Evolutionary conservation across 768 basidiomycete species (phyloP), one percentile per base, ranked within the genome.

Genomic region (Suillus paluster): DNA sequence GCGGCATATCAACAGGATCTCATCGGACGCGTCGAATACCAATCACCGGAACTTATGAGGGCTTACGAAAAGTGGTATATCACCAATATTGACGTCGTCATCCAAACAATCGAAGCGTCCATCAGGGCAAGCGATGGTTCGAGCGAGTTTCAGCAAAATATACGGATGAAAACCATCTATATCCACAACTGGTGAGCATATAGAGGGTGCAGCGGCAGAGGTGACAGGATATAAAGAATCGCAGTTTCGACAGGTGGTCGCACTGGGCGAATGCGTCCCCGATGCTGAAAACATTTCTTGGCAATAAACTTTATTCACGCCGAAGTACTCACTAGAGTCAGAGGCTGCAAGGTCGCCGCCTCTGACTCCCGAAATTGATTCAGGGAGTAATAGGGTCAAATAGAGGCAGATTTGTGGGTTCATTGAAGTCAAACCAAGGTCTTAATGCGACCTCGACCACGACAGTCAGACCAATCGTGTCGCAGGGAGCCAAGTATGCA

Each of bases 401-500:
- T 53, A 21, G 14, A 21, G 14, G 12, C 12, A 53, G 12, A 15
- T 21, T 21, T 8, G 12, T 19, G 34, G 21, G 4, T 53, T 34
- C 12, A 36, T 36, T 14, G n/a, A 15, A 36, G 21, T 53, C 52
- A 36, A 12, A 33, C 6, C 21, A 34, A 36, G 52, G 17, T 10
- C 14, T 8, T 14, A 21, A 53, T 17, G 15, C 21, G 9, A 27
- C 9, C 27, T 27, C 11, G 5, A 17, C 14, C n/a, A 15, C 52
- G 21, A 19, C 21, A 15, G 6, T 14, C 50, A 34, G n/a, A 11
- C 0, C 21, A 5, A 46, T 23, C 39, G 15, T 45, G n/a, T 21
- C 5, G 21, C 21, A 45, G 5, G 44, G 44, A 50, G 69, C 72
- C 6, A 65, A 73, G 44, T 72, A 73, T 46, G 71, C 71, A 8